Conservation (phyloP, 768 basidiomycete species). For the Lentinula detonsa region DNA sequence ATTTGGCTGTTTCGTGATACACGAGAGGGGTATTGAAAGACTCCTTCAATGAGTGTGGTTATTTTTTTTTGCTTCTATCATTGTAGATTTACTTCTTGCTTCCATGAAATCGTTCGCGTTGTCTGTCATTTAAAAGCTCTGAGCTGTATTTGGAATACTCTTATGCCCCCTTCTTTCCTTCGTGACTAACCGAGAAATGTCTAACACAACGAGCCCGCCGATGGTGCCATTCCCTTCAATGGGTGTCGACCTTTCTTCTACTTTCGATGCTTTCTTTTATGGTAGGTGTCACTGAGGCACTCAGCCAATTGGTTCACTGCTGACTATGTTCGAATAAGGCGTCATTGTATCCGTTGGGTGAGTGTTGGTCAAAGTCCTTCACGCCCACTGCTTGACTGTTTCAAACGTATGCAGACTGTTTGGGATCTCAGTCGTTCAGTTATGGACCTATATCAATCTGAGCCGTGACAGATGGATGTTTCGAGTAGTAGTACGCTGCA, state of each 20-base stretch:
- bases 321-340: background rate
- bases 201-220: background rate
- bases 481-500: background rate
- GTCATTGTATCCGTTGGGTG: background rate
- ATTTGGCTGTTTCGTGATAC: background rate
- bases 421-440: conserved; percentile 2
- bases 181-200: background rate
- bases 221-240: background rate
- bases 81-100: background rate
- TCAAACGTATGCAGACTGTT: background rate
- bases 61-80: no score
- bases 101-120: background rate
- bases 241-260: background rate
- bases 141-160: background rate
- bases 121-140: background rate
- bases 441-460: conserved; percentile 3
- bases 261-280: conserved; percentile 1
- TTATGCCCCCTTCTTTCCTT: background rate
- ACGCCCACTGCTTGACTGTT: background rate
- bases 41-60: background rate
- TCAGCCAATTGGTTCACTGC: background rate
- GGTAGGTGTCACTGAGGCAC: background rate
- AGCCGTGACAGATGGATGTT: conserved; percentile 3
- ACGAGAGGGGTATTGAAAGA: background rate
- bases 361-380: background rate